Evolutionary conservation across 257 asterid genomes (phyloP).

Genomic region (Primulina tabacum): DNA sequence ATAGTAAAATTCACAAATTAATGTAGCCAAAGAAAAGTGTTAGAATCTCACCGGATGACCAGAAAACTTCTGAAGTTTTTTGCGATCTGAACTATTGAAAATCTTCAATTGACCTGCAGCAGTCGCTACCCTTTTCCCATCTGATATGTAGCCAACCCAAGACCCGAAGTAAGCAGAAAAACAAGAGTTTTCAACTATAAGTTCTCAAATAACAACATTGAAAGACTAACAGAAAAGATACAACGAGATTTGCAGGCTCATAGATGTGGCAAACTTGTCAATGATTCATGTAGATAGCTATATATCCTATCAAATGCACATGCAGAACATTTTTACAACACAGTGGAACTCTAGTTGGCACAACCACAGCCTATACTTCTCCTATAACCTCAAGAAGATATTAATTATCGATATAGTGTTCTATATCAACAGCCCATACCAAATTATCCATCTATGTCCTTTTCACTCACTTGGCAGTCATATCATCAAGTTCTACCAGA

Average conservation of each 20-base stretch:
- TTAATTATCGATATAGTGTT: no score
- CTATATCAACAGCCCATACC: neutral
- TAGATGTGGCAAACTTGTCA: neutral
- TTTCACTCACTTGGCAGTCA: neutral
- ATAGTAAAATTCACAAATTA: neutral
- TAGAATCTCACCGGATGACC: constrained; percentile 87
- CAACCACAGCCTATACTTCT: neutral
- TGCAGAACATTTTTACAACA: neutral
- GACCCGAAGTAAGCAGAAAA: neutral
- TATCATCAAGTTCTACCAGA: neutral
- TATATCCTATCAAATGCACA: constrained; percentile 2
- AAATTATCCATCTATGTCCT: neutral
- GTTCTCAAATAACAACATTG: neutral
- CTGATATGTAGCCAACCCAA: constrained; percentile 37
- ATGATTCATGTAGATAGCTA: neutral
- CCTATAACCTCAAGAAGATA: neutral
- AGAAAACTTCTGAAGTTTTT: constrained; percentile 80
- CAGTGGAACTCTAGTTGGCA: neutral
- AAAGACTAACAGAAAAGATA: neutral
- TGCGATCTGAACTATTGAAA: constrained; percentile 52
- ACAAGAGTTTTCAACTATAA: neutral
- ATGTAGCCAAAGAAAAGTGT: constrained; percentile 23
- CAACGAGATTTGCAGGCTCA: neutral
- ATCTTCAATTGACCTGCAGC: constrained; percentile 79
- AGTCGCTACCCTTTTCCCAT: constrained; percentile 75